Conservation (phyloP, 257 asterid species). For the Rauvolfia tetraphylla region DNA sequence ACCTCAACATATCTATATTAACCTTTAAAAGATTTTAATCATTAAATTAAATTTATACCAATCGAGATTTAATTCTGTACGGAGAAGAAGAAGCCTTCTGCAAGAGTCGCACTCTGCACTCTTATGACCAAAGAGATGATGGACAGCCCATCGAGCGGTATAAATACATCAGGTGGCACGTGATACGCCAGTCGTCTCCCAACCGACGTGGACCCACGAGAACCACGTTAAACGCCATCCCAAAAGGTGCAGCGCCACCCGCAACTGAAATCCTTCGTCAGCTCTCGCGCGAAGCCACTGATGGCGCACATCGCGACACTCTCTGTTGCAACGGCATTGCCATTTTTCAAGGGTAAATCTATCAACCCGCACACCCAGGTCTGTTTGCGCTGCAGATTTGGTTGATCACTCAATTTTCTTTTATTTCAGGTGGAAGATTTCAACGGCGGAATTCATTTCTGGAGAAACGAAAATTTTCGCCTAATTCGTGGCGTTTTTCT, state of each 20-base stretch:
- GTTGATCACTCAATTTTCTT: not conserved
- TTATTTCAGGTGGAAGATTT: conserved; percentile 4
- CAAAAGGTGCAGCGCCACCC: not conserved
- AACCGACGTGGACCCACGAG: not conserved
- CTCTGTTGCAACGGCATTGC: not conserved
- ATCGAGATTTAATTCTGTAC: too few species aligned
- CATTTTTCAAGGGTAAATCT: conserved; percentile 5
- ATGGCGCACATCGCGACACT: conserved; percentile 1
- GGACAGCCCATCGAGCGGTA: too few species aligned
- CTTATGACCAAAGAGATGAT: too few species aligned
- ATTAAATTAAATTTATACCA: too few species aligned
- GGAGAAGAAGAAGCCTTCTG: too few species aligned
- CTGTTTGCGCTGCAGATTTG: not conserved
- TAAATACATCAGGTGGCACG: too few species aligned
- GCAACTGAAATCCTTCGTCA: not conserved
- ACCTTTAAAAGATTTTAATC: too few species aligned
- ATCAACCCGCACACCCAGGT: not conserved
- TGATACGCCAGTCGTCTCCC: not conserved
- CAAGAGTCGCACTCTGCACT: too few species aligned
- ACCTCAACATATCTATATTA: too few species aligned
- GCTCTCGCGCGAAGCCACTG: not conserved
- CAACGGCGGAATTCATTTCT: not conserved
- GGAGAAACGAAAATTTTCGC: not conserved
- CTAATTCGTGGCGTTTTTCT: conserved; percentile 1
- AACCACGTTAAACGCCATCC: not conserved